phyloP scores from a whole-genome alignment of 2,329 filamentous ascomycete species.

The Geosmithia flava region DNA sequence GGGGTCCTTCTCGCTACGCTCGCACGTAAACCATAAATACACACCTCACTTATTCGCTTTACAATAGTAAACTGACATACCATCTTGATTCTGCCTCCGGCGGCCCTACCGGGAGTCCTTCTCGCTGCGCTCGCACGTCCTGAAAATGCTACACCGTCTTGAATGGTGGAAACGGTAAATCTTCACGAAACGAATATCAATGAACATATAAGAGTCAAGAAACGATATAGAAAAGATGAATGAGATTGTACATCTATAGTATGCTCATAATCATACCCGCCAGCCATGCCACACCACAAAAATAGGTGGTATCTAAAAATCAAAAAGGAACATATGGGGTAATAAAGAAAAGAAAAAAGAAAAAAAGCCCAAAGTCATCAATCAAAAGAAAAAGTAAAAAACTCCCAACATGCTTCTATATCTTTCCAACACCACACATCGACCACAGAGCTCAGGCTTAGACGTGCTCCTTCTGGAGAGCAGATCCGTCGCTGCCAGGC shows the following conservation, averaged over 20 bases:
- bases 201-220: too few relatives aligned
- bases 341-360: background rate
- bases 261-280: background rate
- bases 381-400: background rate
- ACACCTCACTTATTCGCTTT: too few relatives aligned
- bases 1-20: background rate
- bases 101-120: too few relatives aligned
- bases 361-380: background rate
- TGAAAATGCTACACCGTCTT: too few relatives aligned
- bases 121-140: too few relatives aligned
- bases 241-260: too few relatives aligned
- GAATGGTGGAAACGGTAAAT: too few relatives aligned
- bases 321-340: background rate
- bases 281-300: background rate
- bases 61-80: too few relatives aligned
- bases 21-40: background rate
- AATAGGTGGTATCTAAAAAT: background rate
- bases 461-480: background rate
- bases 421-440: background rate
- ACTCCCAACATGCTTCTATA: background rate
- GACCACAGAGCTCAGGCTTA: too few relatives aligned
- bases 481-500: constrained; percentile 1
- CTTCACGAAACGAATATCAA: too few relatives aligned
- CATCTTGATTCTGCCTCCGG: too few relatives aligned
- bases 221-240: too few relatives aligned